Evolutionary conservation across 768 basidiomycete genomes (phyloP), one percentile per base, ranked within the genome.

Genomic region (Boletus tylopilopsis): DNA sequence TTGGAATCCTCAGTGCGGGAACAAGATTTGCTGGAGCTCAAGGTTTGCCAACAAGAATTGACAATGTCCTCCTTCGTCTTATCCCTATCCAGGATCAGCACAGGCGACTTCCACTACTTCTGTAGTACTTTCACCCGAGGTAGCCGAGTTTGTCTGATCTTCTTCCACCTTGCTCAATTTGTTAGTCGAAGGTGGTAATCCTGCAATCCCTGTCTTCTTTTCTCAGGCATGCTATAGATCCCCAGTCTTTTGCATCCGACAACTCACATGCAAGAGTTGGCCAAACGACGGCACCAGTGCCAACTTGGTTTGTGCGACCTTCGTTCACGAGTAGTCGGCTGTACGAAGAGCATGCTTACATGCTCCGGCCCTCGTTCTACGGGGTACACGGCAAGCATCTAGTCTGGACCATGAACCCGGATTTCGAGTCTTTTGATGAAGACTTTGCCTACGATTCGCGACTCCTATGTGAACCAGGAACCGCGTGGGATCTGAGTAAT

Each of bases 121-220:
- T 49, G 81, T 87, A 13, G 73, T 83, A 3, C 68, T 90, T 38
- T 85, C 85, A 8, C 70, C 81, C 42, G 71, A 78, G 18, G 88
- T 90, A 66, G 55, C 12, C 49, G 6, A 45, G 18, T 25, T 49
- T 32, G 23, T n/a, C 35, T 23, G 18, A 24, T 37, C 13, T 45
- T 42, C n/a, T n/a, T 39, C 9, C 13, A 16, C 25, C 7, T 10
- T 7, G 39, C 40, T 53, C 33, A 49, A 44, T 15, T 49, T 51
- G 41, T 25, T 40, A 90, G 89, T 90, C 91, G 12, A 91, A 85
- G 69, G 76, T 88, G 45, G 75, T 84, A n/a, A 79, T 92, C 10
- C 68, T 92, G 50, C 76, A 73, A 48, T 92, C 91, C 2, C 69
- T 94, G 33, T 74, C 83, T 13, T 74, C 73, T 3, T 93, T 93